A percentile compares a stretch with the other conserved stretches of the same genome.
Evolutionary conservation across 805 yeast species (phyloP).

Genomic region (Wickerhamiella sorbophila): DNA sequence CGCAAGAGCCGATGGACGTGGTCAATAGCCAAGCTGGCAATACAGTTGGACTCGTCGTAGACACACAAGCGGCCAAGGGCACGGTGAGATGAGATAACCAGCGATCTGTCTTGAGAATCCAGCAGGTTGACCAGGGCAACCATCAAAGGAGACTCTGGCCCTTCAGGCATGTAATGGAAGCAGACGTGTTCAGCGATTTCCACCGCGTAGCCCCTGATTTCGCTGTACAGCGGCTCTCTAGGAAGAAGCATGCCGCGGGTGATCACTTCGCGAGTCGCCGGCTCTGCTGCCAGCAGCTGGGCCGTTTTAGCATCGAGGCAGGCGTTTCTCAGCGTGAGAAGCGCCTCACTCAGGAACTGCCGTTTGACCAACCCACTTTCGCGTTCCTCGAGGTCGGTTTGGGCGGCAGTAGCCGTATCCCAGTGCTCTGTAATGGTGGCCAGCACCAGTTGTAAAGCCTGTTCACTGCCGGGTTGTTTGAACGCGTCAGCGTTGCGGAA

Average conservation of each 20-base stretch:
- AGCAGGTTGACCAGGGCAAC: constrained; percentile 37
- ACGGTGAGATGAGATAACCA: constrained; percentile 55
- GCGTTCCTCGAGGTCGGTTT: constrained; percentile 10
- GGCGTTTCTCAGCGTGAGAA: constrained; percentile 63
- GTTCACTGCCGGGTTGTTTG: constrained; percentile 28
- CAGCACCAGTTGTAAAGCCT: constrained; percentile 6
- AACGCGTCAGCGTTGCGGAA: constrained; percentile 38
- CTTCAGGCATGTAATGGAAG: constrained; percentile 65
- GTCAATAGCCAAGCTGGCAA: constrained; percentile 33
- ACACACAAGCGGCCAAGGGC: constrained; percentile 69
- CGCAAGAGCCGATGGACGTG: constrained; percentile 43
- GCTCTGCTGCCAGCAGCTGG: constrained; percentile 49
- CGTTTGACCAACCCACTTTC: constrained; percentile 14
- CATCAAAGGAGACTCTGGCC: constrained; percentile 56
- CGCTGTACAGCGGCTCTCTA: constrained; percentile 14
- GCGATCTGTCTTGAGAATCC: constrained; percentile 46
- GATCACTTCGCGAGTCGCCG: constrained; percentile 36
- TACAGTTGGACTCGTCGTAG: constrained; percentile 39
- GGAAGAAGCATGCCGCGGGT: constrained; percentile 23
- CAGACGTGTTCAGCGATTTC: constrained; percentile 78
- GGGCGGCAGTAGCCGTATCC: constrained; percentile 9
- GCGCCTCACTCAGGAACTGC: constrained; percentile 32
- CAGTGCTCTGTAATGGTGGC: constrained; percentile 8
- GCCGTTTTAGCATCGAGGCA: constrained; percentile 76
- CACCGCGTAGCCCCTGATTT: constrained; percentile 37